A percentile compares a stretch with the other conserved stretches of the same genome.
phyloP scores from a whole-genome alignment of 176 grass and related monocot species.

The Tillandsia leiboldiana region DNA sequence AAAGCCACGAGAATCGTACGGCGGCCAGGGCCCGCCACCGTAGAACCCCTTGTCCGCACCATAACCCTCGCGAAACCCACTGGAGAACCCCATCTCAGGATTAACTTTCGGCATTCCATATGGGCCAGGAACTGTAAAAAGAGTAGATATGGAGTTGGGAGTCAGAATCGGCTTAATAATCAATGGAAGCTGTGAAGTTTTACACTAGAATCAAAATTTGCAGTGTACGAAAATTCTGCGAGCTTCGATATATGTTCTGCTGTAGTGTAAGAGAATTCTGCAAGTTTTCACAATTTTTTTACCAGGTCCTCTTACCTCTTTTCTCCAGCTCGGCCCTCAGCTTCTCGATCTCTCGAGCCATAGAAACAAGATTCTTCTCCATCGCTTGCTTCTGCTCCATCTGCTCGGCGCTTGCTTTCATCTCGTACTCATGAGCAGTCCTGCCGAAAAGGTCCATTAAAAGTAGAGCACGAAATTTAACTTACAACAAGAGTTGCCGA shows the following conservation, averaged over 20 bases:
- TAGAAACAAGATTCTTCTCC: constrained; percentile 35
- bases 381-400: constrained; percentile 30
- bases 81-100: not conserved
- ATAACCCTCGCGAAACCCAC: not conserved
- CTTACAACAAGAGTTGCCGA: too few relatives aligned
- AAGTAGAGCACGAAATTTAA: not conserved
- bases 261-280: not conserved
- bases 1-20: not conserved
- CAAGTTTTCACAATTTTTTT: not conserved
- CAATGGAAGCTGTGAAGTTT: not conserved
- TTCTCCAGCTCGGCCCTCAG: constrained; percentile 29
- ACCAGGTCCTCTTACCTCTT: constrained; percentile 25
- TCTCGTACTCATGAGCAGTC: constrained; percentile 25
- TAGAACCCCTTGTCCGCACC: not conserved
- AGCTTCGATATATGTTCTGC: constrained; percentile 8
- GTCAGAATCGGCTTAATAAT: not conserved
- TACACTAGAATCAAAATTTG: not conserved
- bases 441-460: constrained; percentile 2
- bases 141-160: not conserved
- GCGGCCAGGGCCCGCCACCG: not conserved
- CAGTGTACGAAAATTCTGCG: not conserved
- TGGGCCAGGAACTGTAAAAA: not conserved
- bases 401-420: constrained; percentile 28
- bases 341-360: constrained; percentile 35
- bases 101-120: not conserved